Percentiles rank a stretch among this genome's conserved stretches.
Conservation (phyloP, 164 flowering plant genomes). For the Stephania japonica region DNA sequence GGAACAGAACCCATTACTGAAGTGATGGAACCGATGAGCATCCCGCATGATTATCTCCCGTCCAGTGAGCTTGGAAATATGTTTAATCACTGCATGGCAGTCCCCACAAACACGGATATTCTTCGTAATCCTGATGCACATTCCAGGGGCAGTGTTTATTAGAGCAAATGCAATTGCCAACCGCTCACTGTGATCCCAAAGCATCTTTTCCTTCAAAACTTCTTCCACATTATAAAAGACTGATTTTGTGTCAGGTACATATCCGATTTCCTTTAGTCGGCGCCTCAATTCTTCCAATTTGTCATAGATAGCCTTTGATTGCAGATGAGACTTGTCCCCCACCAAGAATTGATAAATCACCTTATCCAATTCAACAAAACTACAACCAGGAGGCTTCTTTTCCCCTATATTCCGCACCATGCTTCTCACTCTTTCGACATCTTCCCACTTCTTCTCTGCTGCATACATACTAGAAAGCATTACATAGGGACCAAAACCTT, state of each 20-base stretch:
- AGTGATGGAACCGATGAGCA: slow-evolving; percentile 34
- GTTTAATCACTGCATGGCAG: slow-evolving; percentile 36
- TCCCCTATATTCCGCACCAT: slow-evolving; percentile 23
- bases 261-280: slow-evolving; percentile 30
- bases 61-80: slow-evolving; percentile 32
- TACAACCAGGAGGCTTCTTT: slow-evolving; percentile 37
- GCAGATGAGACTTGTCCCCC: slow-evolving; percentile 36
- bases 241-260: slow-evolving; percentile 34
- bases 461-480: slow-evolving; percentile 40
- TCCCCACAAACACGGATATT: slow-evolving; percentile 42
- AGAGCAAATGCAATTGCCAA: slow-evolving; percentile 43
- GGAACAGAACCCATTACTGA: slow-evolving; percentile 31
- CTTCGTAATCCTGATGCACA: slow-evolving; percentile 34
- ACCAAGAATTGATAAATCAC: slow-evolving; percentile 34
- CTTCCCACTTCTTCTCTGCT: slow-evolving; percentile 37
- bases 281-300: slow-evolving; percentile 29
- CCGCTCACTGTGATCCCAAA: slow-evolving; percentile 45
- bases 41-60: slow-evolving; percentile 39
- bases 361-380: slow-evolving; percentile 35
- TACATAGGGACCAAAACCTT: slow-evolving; percentile 30
- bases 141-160: slow-evolving; percentile 26
- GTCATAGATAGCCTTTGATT: slow-evolving; percentile 27
- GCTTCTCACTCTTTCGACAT: slow-evolving; percentile 37
- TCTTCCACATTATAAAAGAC: slow-evolving; percentile 36
- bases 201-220: slow-evolving; percentile 37